phyloP scores from a whole-genome alignment of 352 stramenopile species.

The Phytophthora parvispora region DNA sequence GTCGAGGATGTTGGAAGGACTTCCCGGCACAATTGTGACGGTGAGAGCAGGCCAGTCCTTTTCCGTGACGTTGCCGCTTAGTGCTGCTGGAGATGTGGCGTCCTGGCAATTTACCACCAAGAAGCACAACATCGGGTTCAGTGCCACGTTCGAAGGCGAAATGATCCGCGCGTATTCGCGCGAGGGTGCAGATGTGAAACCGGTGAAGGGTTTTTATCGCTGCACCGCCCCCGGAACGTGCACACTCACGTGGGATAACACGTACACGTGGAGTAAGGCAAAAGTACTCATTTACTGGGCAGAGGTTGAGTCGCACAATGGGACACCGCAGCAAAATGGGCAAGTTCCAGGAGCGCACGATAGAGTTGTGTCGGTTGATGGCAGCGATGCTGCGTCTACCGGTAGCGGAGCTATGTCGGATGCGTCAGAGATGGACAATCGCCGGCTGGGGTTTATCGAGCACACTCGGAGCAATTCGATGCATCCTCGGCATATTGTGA shows the following conservation, averaged over 20 bases:
- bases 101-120: conserved; percentile 84
- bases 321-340: conserved; percentile 22
- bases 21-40: conserved; percentile 71
- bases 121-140: conserved; percentile 88
- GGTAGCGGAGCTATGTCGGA: conserved; percentile 7
- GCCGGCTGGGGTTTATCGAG: conserved; percentile 77
- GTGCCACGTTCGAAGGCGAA: conserved; percentile 73
- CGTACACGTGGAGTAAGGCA: conserved; percentile 84
- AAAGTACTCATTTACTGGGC: conserved; percentile 86
- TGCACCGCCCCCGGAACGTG: conserved; percentile 60
- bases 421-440: conserved; percentile 39
- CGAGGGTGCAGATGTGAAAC: conserved; percentile 70
- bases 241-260: conserved; percentile 86
- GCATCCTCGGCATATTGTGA: conserved; percentile 74
- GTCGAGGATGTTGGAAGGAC: conserved; percentile 63
- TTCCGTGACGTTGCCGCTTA: conserved; percentile 61
- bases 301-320: conserved; percentile 59
- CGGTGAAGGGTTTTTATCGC: conserved; percentile 72
- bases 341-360: conserved; percentile 18
- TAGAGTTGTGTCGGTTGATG: conserved; percentile 11
- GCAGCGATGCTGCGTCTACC: conserved; percentile 9
- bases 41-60: conserved; percentile 79
- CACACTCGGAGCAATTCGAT: conserved; percentile 66
- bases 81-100: conserved; percentile 52
- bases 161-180: conserved; percentile 72